Evolutionary conservation across 2,329 filamentous ascomycete species (phyloP).

Genomic region (Fusarium bulbicola): DNA sequence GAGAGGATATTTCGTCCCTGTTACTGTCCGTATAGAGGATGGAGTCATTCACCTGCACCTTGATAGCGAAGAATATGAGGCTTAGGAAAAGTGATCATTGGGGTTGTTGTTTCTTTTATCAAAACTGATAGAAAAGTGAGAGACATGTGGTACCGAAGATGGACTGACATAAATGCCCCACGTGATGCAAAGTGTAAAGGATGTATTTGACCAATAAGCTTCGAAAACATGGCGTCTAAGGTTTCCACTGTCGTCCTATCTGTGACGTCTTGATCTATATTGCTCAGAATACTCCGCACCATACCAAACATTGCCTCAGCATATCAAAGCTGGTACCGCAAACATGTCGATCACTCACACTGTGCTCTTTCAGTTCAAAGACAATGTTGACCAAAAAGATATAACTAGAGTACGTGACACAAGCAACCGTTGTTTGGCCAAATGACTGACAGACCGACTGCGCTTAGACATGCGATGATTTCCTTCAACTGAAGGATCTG

Average conservation of each 20-base stretch:
- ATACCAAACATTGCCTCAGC: not conserved
- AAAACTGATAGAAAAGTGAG: not conserved
- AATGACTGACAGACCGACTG: not conserved
- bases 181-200: not conserved
- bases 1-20: not conserved
- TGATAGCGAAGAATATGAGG: not conserved
- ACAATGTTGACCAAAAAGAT: not conserved
- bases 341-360: constrained; percentile 14
- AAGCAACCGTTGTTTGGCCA: rapidly evolving
- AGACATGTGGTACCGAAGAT: not conserved
- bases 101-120: no score
- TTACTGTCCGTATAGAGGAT: no score
- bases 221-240: not conserved
- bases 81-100: not conserved
- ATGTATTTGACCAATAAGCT: not conserved
- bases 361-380: constrained; percentile 16
- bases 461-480: not conserved
- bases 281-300: not conserved
- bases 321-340: not conserved
- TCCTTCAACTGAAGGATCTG: constrained; percentile 8
- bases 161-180: not conserved
- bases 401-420: not conserved
- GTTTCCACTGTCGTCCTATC: not conserved
- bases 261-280: not conserved
- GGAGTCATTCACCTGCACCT: not conserved